These are phyloP conservation scores for Populus trichocarpa DNA, from an alignment of 441 rosid species.

Conservation along the genomic window DNA sequence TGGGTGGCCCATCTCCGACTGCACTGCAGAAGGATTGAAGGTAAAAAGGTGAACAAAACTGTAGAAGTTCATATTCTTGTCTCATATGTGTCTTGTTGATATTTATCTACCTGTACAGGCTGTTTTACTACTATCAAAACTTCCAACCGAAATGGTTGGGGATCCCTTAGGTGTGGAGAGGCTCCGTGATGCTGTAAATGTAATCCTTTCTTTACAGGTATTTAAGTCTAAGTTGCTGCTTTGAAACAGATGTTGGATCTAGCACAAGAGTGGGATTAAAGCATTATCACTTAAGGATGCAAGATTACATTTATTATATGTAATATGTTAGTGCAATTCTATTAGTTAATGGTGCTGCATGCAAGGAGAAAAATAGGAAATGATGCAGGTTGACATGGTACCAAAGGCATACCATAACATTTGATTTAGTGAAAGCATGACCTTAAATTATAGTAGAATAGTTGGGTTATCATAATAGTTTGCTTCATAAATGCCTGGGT, in stretches of 20 bases:
- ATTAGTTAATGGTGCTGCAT: neutral
- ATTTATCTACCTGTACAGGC: constrained; percentile 32
- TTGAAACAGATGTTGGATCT: neutral
- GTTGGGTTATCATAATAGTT: too few species aligned
- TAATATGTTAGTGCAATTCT: neutral
- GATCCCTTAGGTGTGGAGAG: constrained; percentile 41
- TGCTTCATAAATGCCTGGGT: too few species aligned
- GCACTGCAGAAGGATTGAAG: constrained; percentile 47
- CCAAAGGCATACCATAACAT: neutral
- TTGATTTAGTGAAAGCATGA: neutral
- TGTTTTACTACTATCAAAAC: constrained; percentile 49
- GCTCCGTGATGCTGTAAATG: constrained; percentile 51
- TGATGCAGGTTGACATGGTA: neutral
- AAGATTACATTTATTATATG: neutral
- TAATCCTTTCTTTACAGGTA: constrained; percentile 59
- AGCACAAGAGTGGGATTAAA: neutral
- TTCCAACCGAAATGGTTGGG: constrained; percentile 58
- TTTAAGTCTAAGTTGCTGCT: neutral
- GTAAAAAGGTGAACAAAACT: constrained; percentile 14
- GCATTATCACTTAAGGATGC: neutral
- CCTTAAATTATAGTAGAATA: too few species aligned
- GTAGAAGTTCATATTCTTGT: neutral
- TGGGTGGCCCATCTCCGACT: constrained; percentile 50
- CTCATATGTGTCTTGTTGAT: neutral
- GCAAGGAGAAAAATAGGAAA: neutral